These are phyloP conservation scores for Colletotrichum sp. DNA, from an alignment of 2,329 filamentous ascomycete genomes.

Conservation along the genomic window DNA sequence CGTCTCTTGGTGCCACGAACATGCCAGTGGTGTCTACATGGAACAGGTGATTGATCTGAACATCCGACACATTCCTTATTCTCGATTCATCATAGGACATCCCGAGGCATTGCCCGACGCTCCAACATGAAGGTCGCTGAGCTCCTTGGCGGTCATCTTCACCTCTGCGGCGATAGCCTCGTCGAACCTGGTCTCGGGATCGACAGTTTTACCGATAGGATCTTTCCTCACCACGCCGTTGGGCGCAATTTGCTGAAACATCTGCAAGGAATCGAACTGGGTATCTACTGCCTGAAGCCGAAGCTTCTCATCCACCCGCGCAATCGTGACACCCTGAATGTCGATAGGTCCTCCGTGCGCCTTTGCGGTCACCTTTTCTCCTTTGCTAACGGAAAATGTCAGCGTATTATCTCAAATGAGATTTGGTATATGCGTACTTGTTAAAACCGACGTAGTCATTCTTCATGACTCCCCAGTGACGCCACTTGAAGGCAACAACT, in stretches of 20 bases:
- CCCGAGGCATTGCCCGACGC: neutral
- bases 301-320: conserved; percentile 64
- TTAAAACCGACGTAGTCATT: conserved; percentile 70
- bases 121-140: neutral
- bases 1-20: neutral
- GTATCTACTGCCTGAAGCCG: conserved; percentile 64
- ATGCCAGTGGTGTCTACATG: neutral
- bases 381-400: conserved; percentile 47
- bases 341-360: conserved; percentile 67
- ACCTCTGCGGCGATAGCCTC: neutral
- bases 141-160: neutral
- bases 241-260: conserved; percentile 66
- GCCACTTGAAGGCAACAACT: conserved; percentile 67
- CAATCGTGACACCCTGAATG: conserved; percentile 67
- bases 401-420: neutral
- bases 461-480: conserved; percentile 72
- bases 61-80: neutral
- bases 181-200: conserved; percentile 11
- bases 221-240: conserved; percentile 13
- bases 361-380: conserved; percentile 66
- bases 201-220: neutral
- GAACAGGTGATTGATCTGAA: neutral
- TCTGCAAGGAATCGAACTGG: conserved; percentile 70
- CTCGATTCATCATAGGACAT: conserved; percentile 19
- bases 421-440: conserved; percentile 49